phyloP scores from a whole-genome alignment of 1,284 basidiomycete genomes.

The Pseudozyma tsukubaensis region DNA sequence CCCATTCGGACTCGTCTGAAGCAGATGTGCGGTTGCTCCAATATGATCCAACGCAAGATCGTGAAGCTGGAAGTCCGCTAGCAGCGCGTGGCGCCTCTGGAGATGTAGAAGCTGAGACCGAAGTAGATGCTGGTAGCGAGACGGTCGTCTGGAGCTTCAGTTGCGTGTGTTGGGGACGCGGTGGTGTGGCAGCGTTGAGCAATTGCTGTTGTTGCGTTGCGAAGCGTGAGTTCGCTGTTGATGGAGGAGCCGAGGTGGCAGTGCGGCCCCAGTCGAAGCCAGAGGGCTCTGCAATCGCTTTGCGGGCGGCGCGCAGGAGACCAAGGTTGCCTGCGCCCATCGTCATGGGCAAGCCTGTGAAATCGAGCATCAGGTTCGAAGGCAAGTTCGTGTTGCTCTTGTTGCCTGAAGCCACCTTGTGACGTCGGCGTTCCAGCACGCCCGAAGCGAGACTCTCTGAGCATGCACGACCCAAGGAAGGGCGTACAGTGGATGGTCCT shows the following conservation, averaged over 20 bases:
- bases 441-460: slow-evolving; percentile 43
- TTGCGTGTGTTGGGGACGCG: slow-evolving; percentile 1
- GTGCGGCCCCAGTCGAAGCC: slow-evolving; percentile 47
- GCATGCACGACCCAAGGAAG: slow-evolving; percentile 38
- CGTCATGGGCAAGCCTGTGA: slow-evolving; percentile 34
- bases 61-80: slow-evolving; percentile 8
- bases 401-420: slow-evolving; percentile 17
- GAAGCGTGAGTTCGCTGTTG: slow-evolving; percentile 14
- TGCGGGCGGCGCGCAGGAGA: slow-evolving; percentile 44
- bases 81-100: slow-evolving; percentile 11
- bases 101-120: slow-evolving; percentile 24
- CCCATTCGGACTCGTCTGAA: slow-evolving; percentile 45
- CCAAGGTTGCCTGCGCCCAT: slow-evolving; percentile 40
- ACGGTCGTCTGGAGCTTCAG: background rate
- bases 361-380: slow-evolving; percentile 37
- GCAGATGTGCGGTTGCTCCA: slow-evolving; percentile 15
- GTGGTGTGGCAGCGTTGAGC: background rate
- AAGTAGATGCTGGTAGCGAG: slow-evolving; percentile 23
- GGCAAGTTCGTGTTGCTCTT: slow-evolving; percentile 13
- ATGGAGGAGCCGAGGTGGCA: slow-evolving; percentile 25
- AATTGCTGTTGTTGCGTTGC: slow-evolving; percentile 15
- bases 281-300: slow-evolving; percentile 34
- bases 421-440: slow-evolving; percentile 39
- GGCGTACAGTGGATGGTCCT: slow-evolving; percentile 15
- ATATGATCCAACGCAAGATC: slow-evolving; percentile 12